Conservation (phyloP, 1,284 basidiomycete genomes). For the Sporisorium scitamineum region DNA sequence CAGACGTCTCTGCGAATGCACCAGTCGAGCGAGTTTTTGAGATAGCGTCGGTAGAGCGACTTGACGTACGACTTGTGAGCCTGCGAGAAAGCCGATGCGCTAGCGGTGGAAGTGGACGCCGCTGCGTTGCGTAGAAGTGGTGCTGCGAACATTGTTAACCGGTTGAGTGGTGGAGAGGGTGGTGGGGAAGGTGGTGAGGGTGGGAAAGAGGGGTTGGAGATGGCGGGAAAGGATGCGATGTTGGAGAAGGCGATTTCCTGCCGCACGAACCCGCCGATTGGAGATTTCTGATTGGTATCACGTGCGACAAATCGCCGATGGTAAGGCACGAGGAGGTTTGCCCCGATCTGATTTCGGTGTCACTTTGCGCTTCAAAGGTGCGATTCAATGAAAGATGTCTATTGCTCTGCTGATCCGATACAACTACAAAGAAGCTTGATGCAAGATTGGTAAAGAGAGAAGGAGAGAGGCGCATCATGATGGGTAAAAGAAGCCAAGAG, state of each 20-base stretch:
- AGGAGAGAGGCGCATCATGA: no score
- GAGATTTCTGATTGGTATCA: constrained; percentile 3
- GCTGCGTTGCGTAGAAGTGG: constrained; percentile 32
- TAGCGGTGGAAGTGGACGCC: constrained; percentile 22
- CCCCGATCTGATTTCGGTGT: neutral
- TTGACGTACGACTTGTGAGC: constrained; percentile 89
- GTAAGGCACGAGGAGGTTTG: no score
- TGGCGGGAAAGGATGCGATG: no score
- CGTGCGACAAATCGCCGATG: constrained; percentile 7
- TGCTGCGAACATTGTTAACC: constrained; percentile 30
- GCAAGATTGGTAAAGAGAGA: neutral
- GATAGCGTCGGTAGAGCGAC: constrained; percentile 86
- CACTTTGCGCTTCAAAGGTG: neutral
- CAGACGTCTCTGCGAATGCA: constrained; percentile 84
- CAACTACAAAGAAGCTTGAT: neutral
- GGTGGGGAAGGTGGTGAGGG: neutral
- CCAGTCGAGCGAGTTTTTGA: constrained; percentile 90
- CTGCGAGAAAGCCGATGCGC: constrained; percentile 74
- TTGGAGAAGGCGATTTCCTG: neutral
- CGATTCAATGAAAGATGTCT: neutral
- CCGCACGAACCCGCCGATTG: constrained; percentile 4
- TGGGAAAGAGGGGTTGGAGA: neutral
- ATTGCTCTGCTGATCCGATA: neutral
- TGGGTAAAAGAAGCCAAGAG: no score
- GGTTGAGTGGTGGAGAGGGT: neutral